Conservation (phyloP, 371 early-diverging fungal genomes). For the Mucor irregularis region DNA sequence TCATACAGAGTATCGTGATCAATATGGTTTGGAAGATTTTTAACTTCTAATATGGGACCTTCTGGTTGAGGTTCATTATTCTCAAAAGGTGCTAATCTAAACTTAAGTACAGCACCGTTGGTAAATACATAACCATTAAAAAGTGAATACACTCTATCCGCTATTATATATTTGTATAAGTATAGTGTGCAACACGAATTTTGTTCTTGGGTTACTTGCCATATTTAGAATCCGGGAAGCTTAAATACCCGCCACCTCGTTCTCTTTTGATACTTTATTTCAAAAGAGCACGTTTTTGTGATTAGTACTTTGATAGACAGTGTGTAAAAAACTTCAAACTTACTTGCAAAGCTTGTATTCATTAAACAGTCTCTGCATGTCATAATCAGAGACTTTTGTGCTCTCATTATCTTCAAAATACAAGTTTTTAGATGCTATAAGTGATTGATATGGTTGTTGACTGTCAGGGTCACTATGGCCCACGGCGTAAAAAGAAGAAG, state of each 20-base stretch:
- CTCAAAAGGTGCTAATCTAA: conserved; percentile 24
- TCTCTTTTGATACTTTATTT: conserved; percentile 29
- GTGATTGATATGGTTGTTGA: background rate
- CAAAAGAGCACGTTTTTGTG: conserved; percentile 8
- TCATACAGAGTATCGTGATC: conserved; percentile 33
- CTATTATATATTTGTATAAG: conserved; percentile 19
- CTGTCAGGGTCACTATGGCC: background rate
- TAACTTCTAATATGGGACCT: conserved; percentile 31
- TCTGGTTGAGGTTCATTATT: conserved; percentile 24
- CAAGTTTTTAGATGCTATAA: conserved; percentile 3
- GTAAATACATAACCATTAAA: conserved; percentile 34
- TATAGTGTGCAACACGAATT: background rate
- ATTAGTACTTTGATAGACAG: background rate
- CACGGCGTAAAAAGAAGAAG: no score
- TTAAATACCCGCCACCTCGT: conserved; percentile 34
- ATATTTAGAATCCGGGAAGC: conserved; percentile 28
- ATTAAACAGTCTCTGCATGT: conserved; percentile 16
- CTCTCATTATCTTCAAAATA: conserved; percentile 20
- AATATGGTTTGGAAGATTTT: conserved; percentile 23
- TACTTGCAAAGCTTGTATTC: conserved; percentile 21
- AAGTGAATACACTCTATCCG: conserved; percentile 41
- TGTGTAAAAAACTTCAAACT: background rate
- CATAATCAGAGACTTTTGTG: conserved; percentile 12
- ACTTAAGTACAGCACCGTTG: conserved; percentile 23
- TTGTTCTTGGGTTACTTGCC: conserved; percentile 19